Evolutionary conservation across 306 rosid species (phyloP), one percentile per base, ranked within the genome.

Genomic region (Vigna trinervia): DNA sequence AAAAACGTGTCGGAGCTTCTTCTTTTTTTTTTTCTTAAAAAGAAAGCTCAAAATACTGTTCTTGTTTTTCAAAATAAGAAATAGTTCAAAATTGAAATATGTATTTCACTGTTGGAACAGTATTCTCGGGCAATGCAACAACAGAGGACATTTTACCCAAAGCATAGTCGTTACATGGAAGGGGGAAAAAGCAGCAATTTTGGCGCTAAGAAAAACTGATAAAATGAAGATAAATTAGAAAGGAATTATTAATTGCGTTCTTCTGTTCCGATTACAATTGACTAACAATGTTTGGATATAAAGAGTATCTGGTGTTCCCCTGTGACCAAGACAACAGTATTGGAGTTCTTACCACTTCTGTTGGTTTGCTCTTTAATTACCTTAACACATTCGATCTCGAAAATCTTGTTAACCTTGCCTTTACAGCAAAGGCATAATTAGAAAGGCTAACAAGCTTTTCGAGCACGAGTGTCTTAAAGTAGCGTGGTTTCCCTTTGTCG

Each of bases 331-430:
- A 45, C 41, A 26, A 13, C 14, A 64, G 19, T 64, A 45, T 30
- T 30, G 34, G 34, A 30, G 34, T 30, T 23, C 56, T 22, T 23
- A 11, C 34, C 4, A 30, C 34, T 30, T 30, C 0, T 20, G 71
- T 66, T 22, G 19, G 12, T 12, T 41, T 20, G 19, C 34, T 45
- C 32, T 12, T 7, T 68, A 23, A 23, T 5, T 14, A 8, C 15
- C 19, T 8, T 23, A 26, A 48, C 0, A 26, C 12, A 13, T 54
- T 47, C 9, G 14, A 47, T 28, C 57, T 68, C 23, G 57, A 41
- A 68, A 7, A 69, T 69, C 73, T 69, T 69, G 43, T 46, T 26
- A 69, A 45, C 28, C 57, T 46, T 68, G 12, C 26, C 26, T 67
- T 45, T 28, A 43, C 39, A 6, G 36, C 2, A 12, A 1, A 26